Percentiles rank a stretch among this genome's conserved stretches.
phyloP scores from a whole-genome alignment of 2,329 filamentous ascomycete species.

The Sporothrix phasma region DNA sequence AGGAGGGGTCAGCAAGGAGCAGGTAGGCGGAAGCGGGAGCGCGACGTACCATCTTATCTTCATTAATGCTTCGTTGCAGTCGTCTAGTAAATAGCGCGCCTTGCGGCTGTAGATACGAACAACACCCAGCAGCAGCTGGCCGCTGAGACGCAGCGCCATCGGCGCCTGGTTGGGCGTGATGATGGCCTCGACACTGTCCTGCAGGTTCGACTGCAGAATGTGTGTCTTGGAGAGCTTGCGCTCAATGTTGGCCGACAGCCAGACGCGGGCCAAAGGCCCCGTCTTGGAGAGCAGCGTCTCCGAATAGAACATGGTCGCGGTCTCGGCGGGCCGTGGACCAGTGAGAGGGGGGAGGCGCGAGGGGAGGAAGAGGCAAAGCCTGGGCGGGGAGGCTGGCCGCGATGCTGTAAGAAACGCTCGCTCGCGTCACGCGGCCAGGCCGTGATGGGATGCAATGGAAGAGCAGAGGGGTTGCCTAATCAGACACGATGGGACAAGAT shows the following conservation, averaged over 20 bases:
- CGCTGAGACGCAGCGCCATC: constrained; percentile 86
- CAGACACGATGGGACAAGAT: not conserved
- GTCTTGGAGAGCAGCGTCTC: constrained; percentile 93
- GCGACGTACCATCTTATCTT: constrained; percentile 76
- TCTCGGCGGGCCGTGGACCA: constrained; percentile 14
- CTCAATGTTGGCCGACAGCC: constrained; percentile 96
- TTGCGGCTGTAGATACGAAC: constrained; percentile 97
- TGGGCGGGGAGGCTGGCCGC: not conserved
- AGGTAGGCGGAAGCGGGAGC: constrained; percentile 36
- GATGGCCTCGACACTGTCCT: constrained; percentile 90
- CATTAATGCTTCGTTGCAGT: constrained; percentile 93
- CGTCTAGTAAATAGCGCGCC: constrained; percentile 88
- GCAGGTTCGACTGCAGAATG: constrained; percentile 87
- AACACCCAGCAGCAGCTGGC: constrained; percentile 87
- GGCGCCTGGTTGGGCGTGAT: constrained; percentile 88
- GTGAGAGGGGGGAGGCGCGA: not conserved
- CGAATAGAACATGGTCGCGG: constrained; percentile 78
- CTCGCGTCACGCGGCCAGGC: constrained; percentile 5
- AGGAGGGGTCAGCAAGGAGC: not conserved
- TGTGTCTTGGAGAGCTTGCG: constrained; percentile 97
- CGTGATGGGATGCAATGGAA: constrained; percentile 1
- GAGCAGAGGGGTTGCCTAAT: not conserved
- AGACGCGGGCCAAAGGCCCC: constrained; percentile 91
- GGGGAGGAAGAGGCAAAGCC: not conserved
- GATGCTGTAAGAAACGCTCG: not conserved